Evolutionary conservation across 2,329 filamentous ascomycete genomes (phyloP), one percentile per base, ranked within the genome.

Genomic region (Seiridium cupressi): DNA sequence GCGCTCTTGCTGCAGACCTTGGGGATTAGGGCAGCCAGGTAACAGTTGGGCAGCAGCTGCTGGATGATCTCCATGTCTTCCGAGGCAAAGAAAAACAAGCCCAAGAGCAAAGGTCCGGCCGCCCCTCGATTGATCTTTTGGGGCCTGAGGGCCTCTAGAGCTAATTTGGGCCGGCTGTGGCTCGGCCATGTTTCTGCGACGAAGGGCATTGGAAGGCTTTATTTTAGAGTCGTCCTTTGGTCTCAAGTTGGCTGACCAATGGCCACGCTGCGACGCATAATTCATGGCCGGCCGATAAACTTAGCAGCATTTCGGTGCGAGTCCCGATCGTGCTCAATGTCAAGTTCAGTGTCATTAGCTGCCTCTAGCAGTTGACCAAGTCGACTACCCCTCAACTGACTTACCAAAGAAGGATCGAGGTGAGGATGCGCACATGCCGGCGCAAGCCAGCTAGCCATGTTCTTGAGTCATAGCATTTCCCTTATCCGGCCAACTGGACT

Each of bases 1-100:
- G 51, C 38, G 47, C 42, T 35, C 31, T 8, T n/a, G 26, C 18
- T 53, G 53, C 11, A 18, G 31, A 35, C 26, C 35, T n/a, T 36
- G 38, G 58, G 44, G 59, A 56, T 51, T 58, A 60, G 60, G 61
- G 60, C 61, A 57, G 57, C 48, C 46, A 60, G 42, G 18, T 42
- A 54, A 36, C 57, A 59, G 59, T 63, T 64, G 63, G 63, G 61
- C 63, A 64, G 13, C 63, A 61, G 44, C 47, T 53, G 34, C 18
- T 35, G 34, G 18, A 53, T 53, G 18, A 26, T 26, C 18, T 26
- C 18, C 18, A 26, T 26, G 18, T 26, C 18, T 26, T 26, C 18
- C 18, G 18, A 26, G 18, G 18, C 18, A 2, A 26, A 26, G 18
- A 26, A 26, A 26, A 26, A 26, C 18, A 26, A 26, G 18, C 18